Conservation (phyloP, 1,284 basidiomycete genomes). For the Leccinum fuscescens region DNA sequence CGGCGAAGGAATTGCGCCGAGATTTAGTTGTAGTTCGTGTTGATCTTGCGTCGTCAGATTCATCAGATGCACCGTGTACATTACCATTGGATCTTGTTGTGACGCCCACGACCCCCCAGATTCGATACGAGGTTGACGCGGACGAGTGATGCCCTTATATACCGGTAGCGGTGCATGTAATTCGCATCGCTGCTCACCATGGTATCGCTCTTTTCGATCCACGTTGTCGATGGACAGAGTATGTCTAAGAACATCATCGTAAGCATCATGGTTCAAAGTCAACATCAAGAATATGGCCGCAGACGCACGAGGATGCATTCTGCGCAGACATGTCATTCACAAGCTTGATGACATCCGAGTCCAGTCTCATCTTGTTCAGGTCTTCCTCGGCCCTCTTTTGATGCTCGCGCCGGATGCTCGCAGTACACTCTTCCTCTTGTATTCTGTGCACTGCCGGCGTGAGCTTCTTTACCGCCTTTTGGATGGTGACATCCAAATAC, state of each 20-base stretch:
- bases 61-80: constrained; percentile 39
- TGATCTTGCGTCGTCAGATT: constrained; percentile 42
- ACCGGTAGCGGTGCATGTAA: background rate
- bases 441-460: constrained; percentile 5
- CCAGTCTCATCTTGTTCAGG: constrained; percentile 7
- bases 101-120: constrained; percentile 17
- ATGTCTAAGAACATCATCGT: constrained; percentile 15
- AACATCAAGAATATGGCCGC: background rate
- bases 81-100: constrained; percentile 24
- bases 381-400: constrained; percentile 8
- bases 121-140: constrained; percentile 7
- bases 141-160: background rate
- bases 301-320: constrained; percentile 16
- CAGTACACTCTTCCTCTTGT: background rate
- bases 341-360: constrained; percentile 23
- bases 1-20: constrained; percentile 39
- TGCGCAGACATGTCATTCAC: constrained; percentile 22
- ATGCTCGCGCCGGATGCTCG: constrained; percentile 1
- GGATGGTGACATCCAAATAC: constrained; percentile 4
- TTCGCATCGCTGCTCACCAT: background rate
- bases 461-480: too few species aligned
- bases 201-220: background rate
- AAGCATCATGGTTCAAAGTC: background rate
- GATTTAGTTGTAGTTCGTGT: constrained; percentile 41
- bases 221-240: constrained; percentile 5